Conservation (phyloP, 345 rosid species). For the Rubroshorea leprosula region DNA sequence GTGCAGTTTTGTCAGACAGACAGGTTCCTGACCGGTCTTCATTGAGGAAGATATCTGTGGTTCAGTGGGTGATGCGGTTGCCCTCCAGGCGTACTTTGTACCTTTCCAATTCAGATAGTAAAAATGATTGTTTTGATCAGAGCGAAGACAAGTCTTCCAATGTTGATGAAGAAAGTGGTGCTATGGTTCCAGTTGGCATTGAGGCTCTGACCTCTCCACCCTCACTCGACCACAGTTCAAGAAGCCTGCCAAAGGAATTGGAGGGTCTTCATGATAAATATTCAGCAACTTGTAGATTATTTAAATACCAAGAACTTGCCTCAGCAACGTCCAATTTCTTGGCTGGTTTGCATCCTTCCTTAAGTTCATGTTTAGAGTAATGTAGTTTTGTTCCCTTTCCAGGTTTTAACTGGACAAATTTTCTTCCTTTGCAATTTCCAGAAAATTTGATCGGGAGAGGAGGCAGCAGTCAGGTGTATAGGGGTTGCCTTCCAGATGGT, state of each 20-base stretch:
- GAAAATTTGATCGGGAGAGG: constrained; percentile 90
- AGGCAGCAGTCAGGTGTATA: constrained; percentile 84
- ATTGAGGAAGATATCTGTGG: constrained; percentile 54
- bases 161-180: constrained; percentile 49
- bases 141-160: constrained; percentile 22
- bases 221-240: constrained; percentile 29
- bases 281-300: constrained; percentile 72
- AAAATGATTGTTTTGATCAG: constrained; percentile 20
- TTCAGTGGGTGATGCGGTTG: constrained; percentile 56
- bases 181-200: constrained; percentile 38
- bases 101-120: constrained; percentile 32
- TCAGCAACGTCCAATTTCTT: constrained; percentile 66
- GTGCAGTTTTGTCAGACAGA: constrained; percentile 18
- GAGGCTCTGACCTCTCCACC: constrained; percentile 23
- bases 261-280: constrained; percentile 56
- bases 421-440: constrained; percentile 32
- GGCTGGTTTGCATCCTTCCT: constrained; percentile 43
- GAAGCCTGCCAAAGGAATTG: constrained; percentile 47
- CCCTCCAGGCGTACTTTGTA: constrained; percentile 45
- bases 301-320: constrained; percentile 67
- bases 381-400: constrained; percentile 11
- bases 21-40: constrained; percentile 31
- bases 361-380: neutral
- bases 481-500: constrained; percentile 77
- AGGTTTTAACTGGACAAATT: no score